Evolutionary conservation across 768 basidiomycete species (phyloP), one percentile per base, ranked within the genome.

Genomic region (Sistotremastrum suecicum): DNA sequence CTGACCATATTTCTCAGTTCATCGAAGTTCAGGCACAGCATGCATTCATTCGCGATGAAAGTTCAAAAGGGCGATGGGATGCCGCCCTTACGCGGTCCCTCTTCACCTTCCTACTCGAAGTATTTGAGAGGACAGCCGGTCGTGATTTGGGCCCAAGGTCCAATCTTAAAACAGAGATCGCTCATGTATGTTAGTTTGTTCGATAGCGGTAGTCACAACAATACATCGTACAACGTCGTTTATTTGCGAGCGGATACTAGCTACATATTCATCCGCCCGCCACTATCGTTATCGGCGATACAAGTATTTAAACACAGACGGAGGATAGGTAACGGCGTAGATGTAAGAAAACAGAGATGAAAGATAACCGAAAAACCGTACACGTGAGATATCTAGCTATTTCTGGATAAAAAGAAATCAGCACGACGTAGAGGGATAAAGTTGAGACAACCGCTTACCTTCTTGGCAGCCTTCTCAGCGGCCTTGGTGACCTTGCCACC

Each of bases 21-120:
- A 65, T 95, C 48, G 94, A 98, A 60, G 89, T 97, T 9, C 90
- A 95, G 60, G 94, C 92, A 0, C 92, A 98, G 56, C 92, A 97
- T 53, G 94, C 94, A 3, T 97, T 97, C 63, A 82, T 97, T 50
- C 79, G 92, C 4, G 91, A 94, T 59, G 88, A 91, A 55, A 72
- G 75, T 5, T 87, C 83, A 32, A 97, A 95, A 60, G 92, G 89
- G 2, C 75, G 94, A 45, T 98, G 90, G 90, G 94, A 98, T 56
- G 89, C 90, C 5, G 91, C 91, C 0, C 65, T 97, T 43, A 89
- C 86, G 0, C 70, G 75, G 42, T 80, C 80, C 20, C 58, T 90
- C 33, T 91, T 91, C 59, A 64, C 66, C 1, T 85, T 82, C 61
- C 84, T 95, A 87, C 70, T 97, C 71, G 92, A 97, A 58, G 77